Base-by-base conservation (phyloP, 257 asterid species). In the Primulina eburnea region DNA sequence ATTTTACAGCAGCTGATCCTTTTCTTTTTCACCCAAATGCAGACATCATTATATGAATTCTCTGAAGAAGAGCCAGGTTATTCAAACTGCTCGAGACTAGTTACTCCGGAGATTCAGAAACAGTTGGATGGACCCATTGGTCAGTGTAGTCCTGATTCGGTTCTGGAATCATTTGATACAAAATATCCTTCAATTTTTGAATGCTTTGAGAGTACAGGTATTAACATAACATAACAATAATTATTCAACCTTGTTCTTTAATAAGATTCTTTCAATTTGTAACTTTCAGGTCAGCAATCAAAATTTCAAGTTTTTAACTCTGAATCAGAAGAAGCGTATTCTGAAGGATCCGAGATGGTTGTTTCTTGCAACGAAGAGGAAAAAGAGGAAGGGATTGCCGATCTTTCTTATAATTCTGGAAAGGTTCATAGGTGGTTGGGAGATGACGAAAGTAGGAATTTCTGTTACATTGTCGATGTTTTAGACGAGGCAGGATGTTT, bases 391-490 rank as follows among this genome's bases (percentile, higher is more conserved):
- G 74, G 43, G 53, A 76, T 76, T 55, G 62, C 20, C 32, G 75
- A 79, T 71, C 43, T 68, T 72, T 32, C 73, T 71, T 72, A 53
- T 3, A 71, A 69, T 68, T 72, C 71, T 61, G 73, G 69, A 64
- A 83, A 69, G 64, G 56, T 78, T 1, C 83, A 75, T 77, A 78
- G 60, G 56, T 77, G 84, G 78, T 78, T 75, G 59, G 75, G 82
- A n/a, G 75, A 79, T 20, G 76, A 71, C 34, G 83, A 88, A 68
- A 82, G 90, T 70, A 73, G 84, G 76, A 84, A 78, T 67, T 88
- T 79, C 78, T 86, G 90, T n/a, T 92, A 92, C 85, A 26, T 85
- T 76, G 82, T 83, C 47, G 98, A 92, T 73, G 87, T 89, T 71
- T 75, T 92, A 68, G 95, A 92, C 17, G 94, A 83, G 79, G 88